Evolutionary conservation across 2,329 filamentous ascomycete species (phyloP), one percentile per base, ranked within the genome.

Genomic region (Phaeosphaeriaceae sp.): DNA sequence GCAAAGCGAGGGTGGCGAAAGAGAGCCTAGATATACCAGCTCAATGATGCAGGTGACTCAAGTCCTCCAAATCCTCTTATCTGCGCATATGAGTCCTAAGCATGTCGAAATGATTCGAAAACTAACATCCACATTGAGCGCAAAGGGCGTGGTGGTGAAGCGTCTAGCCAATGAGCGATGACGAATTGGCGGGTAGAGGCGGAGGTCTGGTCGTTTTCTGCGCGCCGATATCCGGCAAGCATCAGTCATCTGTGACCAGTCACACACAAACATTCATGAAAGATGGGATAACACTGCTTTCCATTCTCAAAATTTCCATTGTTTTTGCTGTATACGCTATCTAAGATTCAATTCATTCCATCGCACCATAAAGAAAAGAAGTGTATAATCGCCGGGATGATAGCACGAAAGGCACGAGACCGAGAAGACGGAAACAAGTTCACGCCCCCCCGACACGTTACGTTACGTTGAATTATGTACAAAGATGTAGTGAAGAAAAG

Each of bases 401-500:
- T 32, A n/a, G 40, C 26, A 53, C 24, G 35, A 17, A 28, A 28
- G n/a, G 26, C 26, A 28, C 26, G 26, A 28, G 26, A n/a, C n/a
- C n/a, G n/a, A n/a, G n/a, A n/a, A n/a, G 26, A 15, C 15, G 15
- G 35, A 17, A 40, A 40, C 35, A 40, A 40, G 35, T 40, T 40
- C 35, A n/a, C 35, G 35, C 35, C 17, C 35, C 15, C 30, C 3
- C 17, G 30, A 32, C 15, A 52, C 43, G 3, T 15, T 49, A 35
- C 63, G 64, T 66, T 65, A 53, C 44, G 3, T 17, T 49, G 35
- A 63, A 64, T 67, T 65, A 67, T 67, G 57, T 66, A 67, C 65
- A 67, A 62, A 32, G 17, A 30, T 53, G 49, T 65, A 52, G 32
- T 57, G 58, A 61, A 64, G 53, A 44, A 54, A 54, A 59, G 64